Evolutionary conservation across 192 early-diverging fungal genomes (phyloP), one percentile per base, ranked within the genome.

Genomic region (Coemansia sp.): DNA sequence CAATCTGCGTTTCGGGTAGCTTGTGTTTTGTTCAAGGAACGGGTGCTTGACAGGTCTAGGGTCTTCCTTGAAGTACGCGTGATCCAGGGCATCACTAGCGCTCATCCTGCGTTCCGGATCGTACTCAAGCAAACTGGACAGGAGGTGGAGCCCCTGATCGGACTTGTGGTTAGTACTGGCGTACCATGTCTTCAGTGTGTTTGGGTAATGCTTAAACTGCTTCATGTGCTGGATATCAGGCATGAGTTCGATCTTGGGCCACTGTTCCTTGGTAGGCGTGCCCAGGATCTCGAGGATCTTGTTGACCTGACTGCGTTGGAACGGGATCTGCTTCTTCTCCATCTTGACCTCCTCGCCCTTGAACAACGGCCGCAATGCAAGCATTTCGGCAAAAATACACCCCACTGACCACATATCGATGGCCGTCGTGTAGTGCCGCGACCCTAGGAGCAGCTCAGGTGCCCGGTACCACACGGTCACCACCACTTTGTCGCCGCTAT

Each of bases 381-480:
- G 73, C 72, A 98, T 85, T 64, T 98, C 96, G 27, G 87, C 94
- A 84, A 96, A 94, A 19, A 98, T 96, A 74, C 95, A 98, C 5
- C 95, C 96, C 1, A 92, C 84, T 2, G 95, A 92, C 78, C 78
- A 81, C 60, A 79, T 61, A 54, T 91, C 92, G 8, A 92, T 81
- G 0, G 94, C 92, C 23, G 86, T 90, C 19, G 93, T 94, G 74
- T 98, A 98, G 64, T 85, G 86, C n/a, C 88, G 77, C 1, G 89
- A 88, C 11, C 96, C 94, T 2, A 97, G 80, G 30, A 98, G 72
- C 22, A 98, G 69, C 68, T 97, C 94, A 0, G 96, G 96, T 1
- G 94, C 88, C 9, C 96, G 87, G 77, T 98, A 98, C 96, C 96
- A 98, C 34, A 97, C 87, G 0, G 96, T 98, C 6, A 98, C 95